These are phyloP conservation scores for Cenchrus americanus DNA, from an alignment of 176 grass and related monocot species.

Conservation along the genomic window DNA sequence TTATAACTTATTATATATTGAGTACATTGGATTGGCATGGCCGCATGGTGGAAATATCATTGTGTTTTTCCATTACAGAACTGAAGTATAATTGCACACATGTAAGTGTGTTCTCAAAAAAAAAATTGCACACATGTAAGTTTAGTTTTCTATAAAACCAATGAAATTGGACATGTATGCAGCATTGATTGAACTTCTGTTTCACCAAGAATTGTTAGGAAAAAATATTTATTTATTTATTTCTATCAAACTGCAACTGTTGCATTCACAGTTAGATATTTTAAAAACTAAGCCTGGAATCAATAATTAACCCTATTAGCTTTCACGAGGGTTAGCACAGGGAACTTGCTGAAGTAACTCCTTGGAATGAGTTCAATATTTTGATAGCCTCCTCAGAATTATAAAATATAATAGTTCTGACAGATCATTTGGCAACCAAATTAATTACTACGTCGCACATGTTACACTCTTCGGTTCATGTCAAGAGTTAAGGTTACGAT, in stretches of 20 bases:
- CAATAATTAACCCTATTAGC: too few relatives aligned
- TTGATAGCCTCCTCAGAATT: neutral
- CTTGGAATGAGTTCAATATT: neutral
- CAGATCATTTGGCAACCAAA: neutral
- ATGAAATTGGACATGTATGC: neutral
- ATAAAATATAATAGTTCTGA: neutral
- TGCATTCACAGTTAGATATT: too few relatives aligned
- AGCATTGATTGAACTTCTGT: neutral
- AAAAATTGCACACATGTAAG: constrained; percentile 3
- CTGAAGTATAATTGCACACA: constrained; percentile 17
- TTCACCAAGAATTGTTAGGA: neutral
- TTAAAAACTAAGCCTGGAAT: too few relatives aligned
- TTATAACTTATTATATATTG: neutral
- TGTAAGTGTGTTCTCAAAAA: too few relatives aligned
- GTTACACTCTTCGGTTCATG: neutral
- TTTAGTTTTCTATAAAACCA: neutral
- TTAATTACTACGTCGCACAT: neutral
- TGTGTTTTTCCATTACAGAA: neutral
- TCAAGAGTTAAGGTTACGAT: too few relatives aligned
- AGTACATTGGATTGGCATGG: neutral
- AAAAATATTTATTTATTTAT: too few relatives aligned
- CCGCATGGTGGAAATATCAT: neutral
- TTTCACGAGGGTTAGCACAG: neutral
- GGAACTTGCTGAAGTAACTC: neutral
- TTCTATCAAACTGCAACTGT: too few relatives aligned